Base-by-base conservation (phyloP, 2,329 filamentous ascomycete species). In the Aspergillus eucalypticola region DNA sequence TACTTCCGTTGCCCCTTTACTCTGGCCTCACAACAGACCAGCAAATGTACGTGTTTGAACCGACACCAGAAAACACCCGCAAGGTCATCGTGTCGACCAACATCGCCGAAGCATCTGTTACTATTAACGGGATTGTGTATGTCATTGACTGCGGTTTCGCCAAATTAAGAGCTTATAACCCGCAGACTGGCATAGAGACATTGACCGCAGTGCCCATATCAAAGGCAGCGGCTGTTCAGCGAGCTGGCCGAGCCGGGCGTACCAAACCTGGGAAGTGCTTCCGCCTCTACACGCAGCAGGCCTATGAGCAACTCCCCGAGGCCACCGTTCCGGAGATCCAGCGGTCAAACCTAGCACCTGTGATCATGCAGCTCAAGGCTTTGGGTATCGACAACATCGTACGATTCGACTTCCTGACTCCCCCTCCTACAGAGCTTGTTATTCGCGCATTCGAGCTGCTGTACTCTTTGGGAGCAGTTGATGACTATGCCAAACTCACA, bases 1-100 rank as follows among this genome's bases (percentile, higher is more conserved):
- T 96, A 7, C 82, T 90, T 60, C 82, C 90, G 4, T 77, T 98
- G 8, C 93, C 94, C 1, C 83, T 98, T 0, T 98, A 96, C 73
- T 92, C 95, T 4, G 95, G 94, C 2, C 83, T 98, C 5, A 87
- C 92, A 2, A 92, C 90, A 8, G 93, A 97, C 65, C 88, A 97
- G 70, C 95, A 98, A 72, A 94, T 96, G 87, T 93, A 93, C 66
- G 90, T 98, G 42, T 98, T 98, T 72, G 92, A 96, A 68, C 87
- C 90, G 56, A 81, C 92, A 2, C 87, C 91, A 0, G 88, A 91
- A 62, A 89, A 93, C 60, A 93, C 88, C 1, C 86, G 95, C 44
- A 98, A 98, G 73, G 90, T 97, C 41, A 90, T 99, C 38, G 88
- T 97, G 66, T 90, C 91, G 3, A 98, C 95, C 60, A 98, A 98